Evolutionary conservation across 495 filamentous ascomycete genomes (phyloP), one percentile per base, ranked within the genome.

Genomic region (Halenospora varia): DNA sequence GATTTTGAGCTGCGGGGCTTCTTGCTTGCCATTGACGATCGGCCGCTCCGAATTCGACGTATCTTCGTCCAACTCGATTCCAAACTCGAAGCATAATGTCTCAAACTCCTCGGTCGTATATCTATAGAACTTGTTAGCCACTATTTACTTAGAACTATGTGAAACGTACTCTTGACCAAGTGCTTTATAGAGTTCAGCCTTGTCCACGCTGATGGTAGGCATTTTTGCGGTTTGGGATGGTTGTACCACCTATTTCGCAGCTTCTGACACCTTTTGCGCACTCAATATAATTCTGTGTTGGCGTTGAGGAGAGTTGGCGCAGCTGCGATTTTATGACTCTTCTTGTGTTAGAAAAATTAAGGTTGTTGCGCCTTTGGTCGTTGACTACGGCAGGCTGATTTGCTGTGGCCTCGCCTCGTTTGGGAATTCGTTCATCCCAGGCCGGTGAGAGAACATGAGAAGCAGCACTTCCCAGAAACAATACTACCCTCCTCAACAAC

Each of bases 21-120:
- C 90, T 71, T 96, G 88, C 62, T 86, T 80, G 68, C 87, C 87
- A 70, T 89, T 79, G 59, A 88, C 81, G 50, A 86, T 82, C 25
- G 88, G 88, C 50, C 88, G 81, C 55, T 88, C 81, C 52, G 78
- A 75, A 68, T 90, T 77, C 46, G 90, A 85, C 39, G 90, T 95
- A 76, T 98, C 94, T 77, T 96, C 91, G 74, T 98, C 94, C 61
- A 98, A 84, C 70, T 98, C 94, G 66, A 98, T 96, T 55, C 92
- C 94, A 70, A 96, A 99, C 63, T 99, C 94, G 81, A 99, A 98
- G 70, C 94, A 99, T 62, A 99, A 77, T 67, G 96, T 87, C 68
- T 98, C 93, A 70, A 99, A 97, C 68, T 93, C 89, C 61, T 96
- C 83, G 63, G 88, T 89, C 45, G 92, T 96, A 70, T 91, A 96